These are phyloP conservation scores for Parietaria judaica DNA, from an alignment of 306 rosid species.

Conservation along the genomic window DNA sequence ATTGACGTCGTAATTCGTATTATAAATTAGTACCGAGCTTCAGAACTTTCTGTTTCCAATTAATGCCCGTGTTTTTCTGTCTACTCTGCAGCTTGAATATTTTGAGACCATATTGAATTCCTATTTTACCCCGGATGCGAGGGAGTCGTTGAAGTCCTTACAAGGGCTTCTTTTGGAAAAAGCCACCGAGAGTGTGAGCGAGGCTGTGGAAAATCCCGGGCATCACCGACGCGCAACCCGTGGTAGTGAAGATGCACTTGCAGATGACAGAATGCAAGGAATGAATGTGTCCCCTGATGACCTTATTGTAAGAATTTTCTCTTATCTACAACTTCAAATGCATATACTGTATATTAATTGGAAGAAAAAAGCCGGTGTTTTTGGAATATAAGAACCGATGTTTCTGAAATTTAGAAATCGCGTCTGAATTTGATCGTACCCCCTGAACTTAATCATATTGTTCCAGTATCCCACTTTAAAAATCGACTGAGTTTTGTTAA, in stretches of 20 bases:
- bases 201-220: constrained; percentile 70
- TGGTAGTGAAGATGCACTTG: constrained; percentile 84
- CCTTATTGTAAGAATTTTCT: constrained; percentile 64
- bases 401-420: too few species aligned
- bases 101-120: constrained; percentile 87
- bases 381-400: too few species aligned
- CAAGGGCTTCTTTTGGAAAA: constrained; percentile 91
- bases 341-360: too few species aligned
- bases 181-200: constrained; percentile 75
- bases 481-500: too few species aligned
- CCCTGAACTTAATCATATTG: too few species aligned
- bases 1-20: too few species aligned
- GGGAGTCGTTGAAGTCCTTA: constrained; percentile 82
- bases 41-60: neutral
- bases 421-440: too few species aligned
- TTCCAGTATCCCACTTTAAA: too few species aligned
- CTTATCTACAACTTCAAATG: neutral
- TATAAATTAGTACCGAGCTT: too few species aligned
- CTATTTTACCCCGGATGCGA: constrained; percentile 87
- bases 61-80: constrained; percentile 5
- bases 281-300: constrained; percentile 77
- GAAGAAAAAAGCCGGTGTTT: too few species aligned
- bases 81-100: constrained; percentile 84
- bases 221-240: constrained; percentile 91
- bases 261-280: constrained; percentile 73